A percentile compares a stretch with the other conserved stretches of the same genome.
Conservation (phyloP, 176 grass and related monocot species). For the Oryza rufipogon region DNA sequence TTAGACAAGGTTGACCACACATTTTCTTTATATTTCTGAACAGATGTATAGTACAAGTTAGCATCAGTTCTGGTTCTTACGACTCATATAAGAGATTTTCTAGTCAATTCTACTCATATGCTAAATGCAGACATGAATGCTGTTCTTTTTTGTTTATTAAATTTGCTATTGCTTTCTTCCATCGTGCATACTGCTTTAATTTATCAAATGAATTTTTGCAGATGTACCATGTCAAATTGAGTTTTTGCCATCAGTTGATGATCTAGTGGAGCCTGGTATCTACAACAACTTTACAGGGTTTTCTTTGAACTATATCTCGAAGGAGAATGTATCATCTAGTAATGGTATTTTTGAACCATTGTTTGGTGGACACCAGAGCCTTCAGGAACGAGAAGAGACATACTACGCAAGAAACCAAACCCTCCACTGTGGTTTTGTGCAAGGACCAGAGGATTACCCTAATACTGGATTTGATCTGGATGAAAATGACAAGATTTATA, state of each 20-base stretch:
- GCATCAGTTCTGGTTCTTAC: background rate
- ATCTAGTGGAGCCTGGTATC: slow-evolving; percentile 54
- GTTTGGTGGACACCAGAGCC: slow-evolving; percentile 76
- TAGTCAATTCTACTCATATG: slow-evolving; percentile 17
- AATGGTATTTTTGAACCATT: slow-evolving; percentile 42
- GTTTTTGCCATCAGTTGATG: slow-evolving; percentile 61
- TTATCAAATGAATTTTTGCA: slow-evolving; percentile 53
- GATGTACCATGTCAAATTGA: slow-evolving; percentile 77
- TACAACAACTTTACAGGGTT: slow-evolving; percentile 75
- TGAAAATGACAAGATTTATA: slow-evolving; percentile 68
- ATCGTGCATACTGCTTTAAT: slow-evolving; percentile 5
- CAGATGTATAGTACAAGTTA: background rate
- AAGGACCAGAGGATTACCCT: slow-evolving; percentile 49
- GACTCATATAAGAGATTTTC: background rate
- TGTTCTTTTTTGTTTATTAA: background rate
- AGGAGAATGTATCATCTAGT: slow-evolving; percentile 38
- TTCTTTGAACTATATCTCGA: slow-evolving; percentile 64
- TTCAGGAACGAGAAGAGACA: slow-evolving; percentile 74
- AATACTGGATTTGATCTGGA: slow-evolving; percentile 72
- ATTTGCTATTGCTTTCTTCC: background rate
- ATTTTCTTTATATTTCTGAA: background rate
- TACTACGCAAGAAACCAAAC: slow-evolving; percentile 77
- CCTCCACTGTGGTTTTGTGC: slow-evolving; percentile 86
- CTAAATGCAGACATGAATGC: slow-evolving; percentile 4
- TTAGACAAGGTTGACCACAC: background rate